Base-by-base conservation (phyloP, 495 filamentous ascomycete genomes). In the Penicillium egyptiacum region DNA sequence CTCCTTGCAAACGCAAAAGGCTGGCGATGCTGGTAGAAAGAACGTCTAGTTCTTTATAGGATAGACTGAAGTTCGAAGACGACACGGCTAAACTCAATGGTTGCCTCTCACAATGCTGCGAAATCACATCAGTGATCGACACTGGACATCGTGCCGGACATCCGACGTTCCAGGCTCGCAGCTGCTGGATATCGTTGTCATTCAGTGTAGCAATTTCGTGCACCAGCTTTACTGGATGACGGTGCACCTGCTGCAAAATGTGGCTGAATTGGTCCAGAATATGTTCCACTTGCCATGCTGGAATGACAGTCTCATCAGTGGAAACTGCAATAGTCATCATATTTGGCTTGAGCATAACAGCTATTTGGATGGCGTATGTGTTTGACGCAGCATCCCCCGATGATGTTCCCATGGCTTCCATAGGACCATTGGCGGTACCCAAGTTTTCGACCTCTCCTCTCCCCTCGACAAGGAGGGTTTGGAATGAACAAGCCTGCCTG, bases 1-100 rank as follows among this genome's bases (percentile, higher is more conserved):
- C 65, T 26, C 76, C 76, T 2, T 75, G 61, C 1, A 26, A 50
- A 11, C 28, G 14, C 16, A 75, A 55, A 44, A 56, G 4, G 11
- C 33, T n/a, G 2, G 63, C 62, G 1, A 68, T 2, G 3, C 4
- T 45, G 20, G 2, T 12, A 16, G 43, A 25, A 11, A 26, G 9
- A 3, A 19, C 0, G 20, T 63, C 58, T 10, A 73, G 55, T 40
- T 71, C 45, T 9, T 54, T 12, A 41, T 73, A 71, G 1, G 60
- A 63, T 14, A 71, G 41, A 1, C 45, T 19, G 14, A 57, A 62
- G 49, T 68, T 55, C 39, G 55, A 62, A 6, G 59, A 44, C 12
- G 26, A 50, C 7, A 73, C 49, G n/a, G 35, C 6, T 14, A 17
- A 1, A n/a, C 12, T 4, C n/a, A n/a, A 39, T 17, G 35, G 35